Conservation (phyloP, 495 filamentous ascomycete genomes). For the Penicillium egyptiacum region DNA sequence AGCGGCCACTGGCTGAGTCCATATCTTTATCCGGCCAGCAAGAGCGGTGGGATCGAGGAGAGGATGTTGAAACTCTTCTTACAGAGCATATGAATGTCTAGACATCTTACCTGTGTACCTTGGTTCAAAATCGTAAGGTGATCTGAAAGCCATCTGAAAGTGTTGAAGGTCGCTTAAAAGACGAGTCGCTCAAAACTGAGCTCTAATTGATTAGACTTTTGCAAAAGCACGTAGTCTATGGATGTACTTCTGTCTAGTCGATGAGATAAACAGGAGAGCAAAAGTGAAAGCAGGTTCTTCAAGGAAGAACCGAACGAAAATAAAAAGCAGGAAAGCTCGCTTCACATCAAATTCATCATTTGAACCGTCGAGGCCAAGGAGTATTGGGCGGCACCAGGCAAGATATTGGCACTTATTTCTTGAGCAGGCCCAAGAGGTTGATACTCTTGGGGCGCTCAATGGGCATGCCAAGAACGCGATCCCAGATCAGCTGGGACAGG, state of each 20-base stretch:
- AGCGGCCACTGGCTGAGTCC: no score
- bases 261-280: not conserved
- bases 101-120: no score
- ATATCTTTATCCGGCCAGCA: no score
- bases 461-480: constrained; percentile 88
- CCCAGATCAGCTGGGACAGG: constrained; percentile 93
- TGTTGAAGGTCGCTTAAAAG: not conserved
- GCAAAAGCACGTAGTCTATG: not conserved
- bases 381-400: constrained; percentile 1
- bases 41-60: no score
- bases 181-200: not conserved
- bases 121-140: no score
- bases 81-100: no score
- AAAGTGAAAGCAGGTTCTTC: not conserved
- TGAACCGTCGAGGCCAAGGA: not conserved
- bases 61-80: no score
- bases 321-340: constrained; percentile 8
- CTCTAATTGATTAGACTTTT: not conserved
- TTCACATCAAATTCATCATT: constrained; percentile 12
- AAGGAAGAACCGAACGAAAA: not conserved
- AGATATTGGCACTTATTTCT: constrained; percentile 39
- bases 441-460: constrained; percentile 99
- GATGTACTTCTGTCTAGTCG: not conserved
- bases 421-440: constrained; percentile 78
- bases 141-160: not conserved